phyloP scores from a whole-genome alignment of 176 grass and related monocot genomes.

The Bromus sterilis region DNA sequence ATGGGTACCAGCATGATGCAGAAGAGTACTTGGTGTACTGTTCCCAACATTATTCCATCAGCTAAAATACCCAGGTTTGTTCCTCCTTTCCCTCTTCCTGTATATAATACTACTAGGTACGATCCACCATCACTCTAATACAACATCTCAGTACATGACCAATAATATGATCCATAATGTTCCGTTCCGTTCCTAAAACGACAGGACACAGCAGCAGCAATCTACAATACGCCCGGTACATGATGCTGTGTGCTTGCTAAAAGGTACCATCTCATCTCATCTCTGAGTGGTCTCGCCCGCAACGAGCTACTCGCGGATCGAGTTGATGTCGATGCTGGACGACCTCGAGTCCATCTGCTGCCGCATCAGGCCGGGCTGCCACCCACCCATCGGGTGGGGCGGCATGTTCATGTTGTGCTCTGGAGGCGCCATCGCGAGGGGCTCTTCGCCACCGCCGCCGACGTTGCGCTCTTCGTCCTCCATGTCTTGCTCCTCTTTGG shows the following conservation, averaged over 20 bases:
- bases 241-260: not conserved
- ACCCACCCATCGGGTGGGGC: conserved; percentile 32
- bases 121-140: not conserved
- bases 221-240: not conserved
- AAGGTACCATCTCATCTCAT: not conserved
- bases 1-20: too few species aligned
- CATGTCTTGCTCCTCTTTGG: conserved; percentile 21
- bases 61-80: not conserved
- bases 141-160: not conserved
- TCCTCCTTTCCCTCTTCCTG: not conserved
- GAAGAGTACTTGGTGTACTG: not conserved
- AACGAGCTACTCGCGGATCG: conserved; percentile 32
- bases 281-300: not conserved
- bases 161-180: not conserved
- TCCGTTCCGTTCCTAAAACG: not conserved
- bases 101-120: not conserved
- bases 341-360: conserved; percentile 49
- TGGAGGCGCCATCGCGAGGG: not conserved
- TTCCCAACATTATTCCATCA: not conserved
- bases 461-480: conserved; percentile 19
- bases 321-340: conserved; percentile 51
- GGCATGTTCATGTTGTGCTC: conserved; percentile 18
- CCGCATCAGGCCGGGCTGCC: conserved; percentile 27
- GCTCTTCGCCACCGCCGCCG: not conserved
- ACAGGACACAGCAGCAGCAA: not conserved